phyloP scores from a whole-genome alignment of 169 alveolate species.

The Eimeria zaria region DNA sequence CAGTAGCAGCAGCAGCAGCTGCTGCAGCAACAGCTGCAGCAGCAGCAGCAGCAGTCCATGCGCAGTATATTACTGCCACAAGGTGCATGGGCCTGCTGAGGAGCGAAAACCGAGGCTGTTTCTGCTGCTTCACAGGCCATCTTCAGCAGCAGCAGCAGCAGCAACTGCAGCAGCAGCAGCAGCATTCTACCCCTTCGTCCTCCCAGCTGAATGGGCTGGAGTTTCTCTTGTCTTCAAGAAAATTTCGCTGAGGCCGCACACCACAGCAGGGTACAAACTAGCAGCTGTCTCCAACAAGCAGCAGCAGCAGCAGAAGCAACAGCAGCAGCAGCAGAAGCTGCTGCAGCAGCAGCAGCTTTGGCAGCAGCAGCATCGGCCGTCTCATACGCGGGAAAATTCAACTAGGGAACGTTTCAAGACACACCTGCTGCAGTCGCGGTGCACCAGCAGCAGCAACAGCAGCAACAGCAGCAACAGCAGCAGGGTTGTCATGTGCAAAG shows the following conservation, averaged over 20 bases:
- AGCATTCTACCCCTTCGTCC: constrained; percentile 35
- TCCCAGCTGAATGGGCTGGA: constrained; percentile 8
- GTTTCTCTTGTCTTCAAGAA: background rate
- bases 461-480: background rate
- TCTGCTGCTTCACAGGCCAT: constrained; percentile 16
- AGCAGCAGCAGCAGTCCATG: constrained; percentile 24
- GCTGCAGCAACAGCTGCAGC: constrained; percentile 26
- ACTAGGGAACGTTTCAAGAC: background rate
- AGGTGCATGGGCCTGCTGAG: constrained; percentile 26
- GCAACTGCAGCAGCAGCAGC: constrained; percentile 70
- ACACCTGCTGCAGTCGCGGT: background rate
- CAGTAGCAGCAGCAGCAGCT: constrained; percentile 40
- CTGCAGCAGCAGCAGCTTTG: background rate
- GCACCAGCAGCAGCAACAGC: constrained; percentile 49
- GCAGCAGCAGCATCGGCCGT: background rate
- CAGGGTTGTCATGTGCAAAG: background rate
- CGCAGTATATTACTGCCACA: constrained; percentile 30
- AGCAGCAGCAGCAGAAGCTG: constrained; percentile 9
- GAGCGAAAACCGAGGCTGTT: constrained; percentile 32
- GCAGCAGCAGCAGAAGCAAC: constrained; percentile 50
- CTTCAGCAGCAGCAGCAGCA: constrained; percentile 49
- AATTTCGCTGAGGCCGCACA: background rate
- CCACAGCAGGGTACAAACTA: background rate
- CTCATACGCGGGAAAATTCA: background rate
- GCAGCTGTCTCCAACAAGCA: background rate